Evolutionary conservation across 2,329 filamentous ascomycete genomes (phyloP).

Genomic region (Simplicillium sp.): DNA sequence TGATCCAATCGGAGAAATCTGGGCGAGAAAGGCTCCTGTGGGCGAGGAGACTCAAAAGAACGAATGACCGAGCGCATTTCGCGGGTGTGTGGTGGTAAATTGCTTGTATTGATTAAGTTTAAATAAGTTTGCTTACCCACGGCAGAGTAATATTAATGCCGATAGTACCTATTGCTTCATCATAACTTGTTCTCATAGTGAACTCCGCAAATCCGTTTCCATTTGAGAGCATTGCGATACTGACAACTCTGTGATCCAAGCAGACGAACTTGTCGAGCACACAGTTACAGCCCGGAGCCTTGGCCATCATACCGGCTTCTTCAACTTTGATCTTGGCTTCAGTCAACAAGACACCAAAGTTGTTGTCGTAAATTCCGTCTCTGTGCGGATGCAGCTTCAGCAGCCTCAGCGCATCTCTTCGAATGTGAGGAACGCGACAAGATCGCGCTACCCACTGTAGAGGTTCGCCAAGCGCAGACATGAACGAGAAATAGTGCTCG

Average conservation of each 20-base stretch:
- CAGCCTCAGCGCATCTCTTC: neutral
- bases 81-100: no score
- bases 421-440: neutral
- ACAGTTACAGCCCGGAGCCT: neutral
- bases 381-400: neutral
- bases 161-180: no score
- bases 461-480: neutral
- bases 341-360: neutral
- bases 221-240: no score
- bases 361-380: neutral
- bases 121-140: no score
- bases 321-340: neutral
- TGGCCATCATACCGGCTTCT: neutral
- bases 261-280: neutral
- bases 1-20: constrained; percentile 60
- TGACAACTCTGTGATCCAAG: neutral
- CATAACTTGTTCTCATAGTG: no score
- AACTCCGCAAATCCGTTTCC: no score
- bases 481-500: neutral
- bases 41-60: no score
- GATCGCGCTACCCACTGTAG: neutral
- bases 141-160: no score
- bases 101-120: no score
- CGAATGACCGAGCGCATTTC: no score
- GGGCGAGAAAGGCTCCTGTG: constrained; percentile 31